Conservation (phyloP, 768 basidiomycete species). For the Pleurotus citrinopileatus region DNA sequence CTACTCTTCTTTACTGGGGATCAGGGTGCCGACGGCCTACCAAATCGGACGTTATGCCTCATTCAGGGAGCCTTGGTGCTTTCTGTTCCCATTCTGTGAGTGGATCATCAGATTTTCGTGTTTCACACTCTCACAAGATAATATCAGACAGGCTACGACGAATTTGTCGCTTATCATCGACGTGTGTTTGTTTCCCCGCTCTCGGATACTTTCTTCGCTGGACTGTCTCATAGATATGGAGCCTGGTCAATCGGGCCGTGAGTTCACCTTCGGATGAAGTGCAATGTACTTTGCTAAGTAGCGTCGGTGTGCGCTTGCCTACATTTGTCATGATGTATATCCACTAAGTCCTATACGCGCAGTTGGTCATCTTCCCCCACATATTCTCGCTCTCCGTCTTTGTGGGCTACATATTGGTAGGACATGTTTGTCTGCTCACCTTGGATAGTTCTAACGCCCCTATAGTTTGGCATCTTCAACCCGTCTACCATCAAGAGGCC, state of each 20-base stretch:
- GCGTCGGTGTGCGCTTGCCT: not conserved
- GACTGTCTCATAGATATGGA: not conserved
- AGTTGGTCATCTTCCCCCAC: not conserved
- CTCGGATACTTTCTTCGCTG: not conserved
- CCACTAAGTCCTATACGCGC: not conserved
- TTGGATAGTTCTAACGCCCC: not conserved
- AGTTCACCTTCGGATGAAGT: no score
- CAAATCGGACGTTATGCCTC: not conserved
- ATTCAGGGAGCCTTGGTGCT: not conserved
- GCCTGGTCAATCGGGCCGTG: not conserved
- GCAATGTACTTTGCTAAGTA: not conserved
- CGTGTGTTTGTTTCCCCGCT: not conserved
- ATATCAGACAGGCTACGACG: not conserved
- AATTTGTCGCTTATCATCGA: slow-evolving; percentile 2
- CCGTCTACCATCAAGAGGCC: not conserved
- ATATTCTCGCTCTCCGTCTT: slow-evolving; percentile 3
- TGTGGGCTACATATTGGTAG: not conserved
- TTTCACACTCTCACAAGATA: not conserved
- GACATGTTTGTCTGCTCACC: not conserved
- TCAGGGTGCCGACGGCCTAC: not conserved
- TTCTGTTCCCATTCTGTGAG: not conserved
- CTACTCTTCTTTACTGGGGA: slow-evolving; percentile 2
- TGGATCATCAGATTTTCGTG: not conserved
- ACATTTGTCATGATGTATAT: not conserved
- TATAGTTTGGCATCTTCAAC: not conserved